These are phyloP conservation scores for Beauveria sp. DNA, from an alignment of 2,329 filamentous ascomycete species.

Conservation along the genomic window DNA sequence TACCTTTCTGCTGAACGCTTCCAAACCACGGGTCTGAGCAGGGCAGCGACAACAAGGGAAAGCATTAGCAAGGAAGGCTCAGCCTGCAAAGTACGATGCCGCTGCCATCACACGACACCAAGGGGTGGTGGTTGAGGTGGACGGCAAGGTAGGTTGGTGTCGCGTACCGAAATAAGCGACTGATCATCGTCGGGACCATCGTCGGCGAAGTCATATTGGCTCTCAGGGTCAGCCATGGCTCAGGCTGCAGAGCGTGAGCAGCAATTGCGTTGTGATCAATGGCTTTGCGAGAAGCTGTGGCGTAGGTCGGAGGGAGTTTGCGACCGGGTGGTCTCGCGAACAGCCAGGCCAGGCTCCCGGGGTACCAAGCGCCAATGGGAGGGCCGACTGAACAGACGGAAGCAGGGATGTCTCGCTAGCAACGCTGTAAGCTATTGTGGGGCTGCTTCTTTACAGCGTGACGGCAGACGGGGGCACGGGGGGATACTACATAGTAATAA, in stretches of 20 bases:
- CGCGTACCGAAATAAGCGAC: conserved; percentile 36
- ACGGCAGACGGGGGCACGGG: too few species aligned
- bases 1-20: conserved; percentile 90
- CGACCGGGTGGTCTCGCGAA: conserved; percentile 1
- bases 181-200: conserved; percentile 39
- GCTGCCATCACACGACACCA: conserved; percentile 24
- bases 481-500: too few species aligned
- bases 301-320: conserved; percentile 1
- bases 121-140: neutral
- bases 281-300: neutral
- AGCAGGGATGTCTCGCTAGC: neutral
- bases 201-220: conserved; percentile 38
- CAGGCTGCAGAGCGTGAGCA: conserved; percentile 7
- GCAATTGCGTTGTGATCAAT: conserved; percentile 6
- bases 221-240: conserved; percentile 36
- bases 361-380: conserved; percentile 1
- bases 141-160: neutral
- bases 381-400: neutral
- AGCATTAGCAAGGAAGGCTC: conserved; percentile 2
- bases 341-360: neutral
- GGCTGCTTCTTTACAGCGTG: neutral
- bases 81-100: conserved; percentile 6
- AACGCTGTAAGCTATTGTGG: neutral
- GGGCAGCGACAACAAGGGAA: neutral
- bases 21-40: conserved; percentile 71